Evolutionary conservation across 495 filamentous ascomycete species (phyloP).

Genomic region (Daldinia vernicosa): DNA sequence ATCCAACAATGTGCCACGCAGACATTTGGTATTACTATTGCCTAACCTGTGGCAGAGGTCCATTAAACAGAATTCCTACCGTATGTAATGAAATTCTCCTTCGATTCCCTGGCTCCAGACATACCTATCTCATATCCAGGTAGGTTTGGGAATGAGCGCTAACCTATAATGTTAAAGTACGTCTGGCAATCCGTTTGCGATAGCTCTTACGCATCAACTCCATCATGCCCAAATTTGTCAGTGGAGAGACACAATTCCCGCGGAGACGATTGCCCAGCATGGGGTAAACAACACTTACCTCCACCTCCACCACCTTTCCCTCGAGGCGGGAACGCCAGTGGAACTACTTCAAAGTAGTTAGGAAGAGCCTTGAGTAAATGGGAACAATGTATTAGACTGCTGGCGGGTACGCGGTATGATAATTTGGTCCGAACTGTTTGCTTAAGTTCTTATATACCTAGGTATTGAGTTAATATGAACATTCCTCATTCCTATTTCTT

Average conservation of each 20-base stretch:
- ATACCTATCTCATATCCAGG: too few species aligned
- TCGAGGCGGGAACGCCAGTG: neutral
- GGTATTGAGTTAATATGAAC: too few species aligned
- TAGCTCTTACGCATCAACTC: constrained; percentile 25
- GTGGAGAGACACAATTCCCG: constrained; percentile 15
- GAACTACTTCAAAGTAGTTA: neutral
- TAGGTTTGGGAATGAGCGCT: neutral
- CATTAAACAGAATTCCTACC: neutral
- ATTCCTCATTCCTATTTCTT: too few species aligned
- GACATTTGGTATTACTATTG: constrained; percentile 39
- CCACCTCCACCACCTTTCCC: neutral
- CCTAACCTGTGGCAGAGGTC: constrained; percentile 35
- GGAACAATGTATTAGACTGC: neutral
- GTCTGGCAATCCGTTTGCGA: constrained; percentile 36
- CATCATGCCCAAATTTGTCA: constrained; percentile 29
- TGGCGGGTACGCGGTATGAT: neutral
- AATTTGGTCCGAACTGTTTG: too few species aligned
- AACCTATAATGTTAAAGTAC: constrained; percentile 6
- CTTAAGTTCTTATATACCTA: too few species aligned
- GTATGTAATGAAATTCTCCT: neutral
- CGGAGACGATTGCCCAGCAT: constrained; percentile 26
- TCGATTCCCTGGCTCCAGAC: neutral
- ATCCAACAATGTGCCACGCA: constrained; percentile 35
- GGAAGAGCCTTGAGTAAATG: neutral
- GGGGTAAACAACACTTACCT: constrained; percentile 27